phyloP scores from a whole-genome alignment of 139 green algal species.

The Haematococcus lacustris region DNA sequence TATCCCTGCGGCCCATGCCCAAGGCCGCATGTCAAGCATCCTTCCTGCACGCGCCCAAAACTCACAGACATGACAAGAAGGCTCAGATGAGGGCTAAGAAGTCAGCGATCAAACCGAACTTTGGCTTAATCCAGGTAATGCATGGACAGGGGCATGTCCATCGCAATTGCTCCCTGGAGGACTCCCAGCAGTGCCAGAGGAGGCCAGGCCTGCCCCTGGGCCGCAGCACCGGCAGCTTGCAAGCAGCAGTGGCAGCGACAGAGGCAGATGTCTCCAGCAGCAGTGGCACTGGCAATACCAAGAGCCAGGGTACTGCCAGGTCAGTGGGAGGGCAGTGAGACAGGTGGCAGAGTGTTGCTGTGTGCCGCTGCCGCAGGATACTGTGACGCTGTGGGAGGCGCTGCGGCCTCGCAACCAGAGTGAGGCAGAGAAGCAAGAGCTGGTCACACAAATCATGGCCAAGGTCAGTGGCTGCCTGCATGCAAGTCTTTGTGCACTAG shows the following conservation, averaged over 20 bases:
- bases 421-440: constrained; percentile 31
- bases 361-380: constrained; percentile 27
- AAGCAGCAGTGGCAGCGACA: too few relatives aligned
- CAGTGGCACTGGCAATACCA: background rate
- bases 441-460: constrained; percentile 48
- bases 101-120: constrained; percentile 37
- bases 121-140: constrained; percentile 35
- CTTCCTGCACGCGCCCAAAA: background rate
- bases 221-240: too few relatives aligned
- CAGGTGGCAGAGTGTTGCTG: too few relatives aligned
- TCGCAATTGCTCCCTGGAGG: background rate
- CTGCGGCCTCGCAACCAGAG: constrained; percentile 42
- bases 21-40: background rate
- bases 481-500: background rate
- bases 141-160: background rate
- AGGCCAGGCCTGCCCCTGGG: background rate
- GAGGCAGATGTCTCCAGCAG: background rate
- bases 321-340: too few relatives aligned
- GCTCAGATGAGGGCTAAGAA: constrained; percentile 25
- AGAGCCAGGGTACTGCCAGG: too few relatives aligned
- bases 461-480: constrained; percentile 33
- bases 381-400: constrained; percentile 61
- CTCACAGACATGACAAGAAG: constrained; percentile 36
- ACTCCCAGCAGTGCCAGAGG: background rate
- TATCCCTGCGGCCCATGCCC: background rate